Evolutionary conservation across 345 rosid genomes (phyloP).

Genomic region (Hibiscus tridactylites): DNA sequence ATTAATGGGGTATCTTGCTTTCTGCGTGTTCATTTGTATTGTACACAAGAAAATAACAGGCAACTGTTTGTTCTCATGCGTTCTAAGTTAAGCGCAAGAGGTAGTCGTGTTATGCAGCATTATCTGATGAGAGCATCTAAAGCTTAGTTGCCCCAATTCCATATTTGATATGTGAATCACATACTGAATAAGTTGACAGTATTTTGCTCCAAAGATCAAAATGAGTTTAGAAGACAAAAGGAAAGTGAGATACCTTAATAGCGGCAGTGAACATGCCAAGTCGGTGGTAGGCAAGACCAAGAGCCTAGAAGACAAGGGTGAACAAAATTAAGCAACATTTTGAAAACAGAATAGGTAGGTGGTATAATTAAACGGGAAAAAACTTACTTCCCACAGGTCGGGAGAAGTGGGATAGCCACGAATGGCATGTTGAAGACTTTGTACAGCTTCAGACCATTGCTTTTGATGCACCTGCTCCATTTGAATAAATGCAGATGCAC

Average conservation of each 20-base stretch:
- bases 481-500: background rate
- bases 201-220: background rate
- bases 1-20: background rate
- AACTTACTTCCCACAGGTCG: slow-evolving; percentile 84
- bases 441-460: slow-evolving; percentile 88
- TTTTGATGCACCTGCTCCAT: slow-evolving; percentile 42
- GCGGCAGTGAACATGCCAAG: slow-evolving; percentile 97
- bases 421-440: slow-evolving; percentile 84
- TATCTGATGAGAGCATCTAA: background rate
- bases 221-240: background rate
- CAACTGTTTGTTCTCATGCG: background rate
- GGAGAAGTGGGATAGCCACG: slow-evolving; percentile 75
- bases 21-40: background rate
- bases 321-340: background rate
- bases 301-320: slow-evolving; percentile 41
- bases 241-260: slow-evolving; percentile 49
- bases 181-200: background rate
- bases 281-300: slow-evolving; percentile 86
- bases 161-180: background rate
- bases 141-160: background rate
- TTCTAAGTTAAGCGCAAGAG: background rate
- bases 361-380: background rate
- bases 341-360: slow-evolving; percentile 7
- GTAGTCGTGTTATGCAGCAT: background rate
- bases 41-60: background rate